Evolutionary conservation across 2,329 filamentous ascomycete species (phyloP).

Genomic region (Cryphonectria radicalis): DNA sequence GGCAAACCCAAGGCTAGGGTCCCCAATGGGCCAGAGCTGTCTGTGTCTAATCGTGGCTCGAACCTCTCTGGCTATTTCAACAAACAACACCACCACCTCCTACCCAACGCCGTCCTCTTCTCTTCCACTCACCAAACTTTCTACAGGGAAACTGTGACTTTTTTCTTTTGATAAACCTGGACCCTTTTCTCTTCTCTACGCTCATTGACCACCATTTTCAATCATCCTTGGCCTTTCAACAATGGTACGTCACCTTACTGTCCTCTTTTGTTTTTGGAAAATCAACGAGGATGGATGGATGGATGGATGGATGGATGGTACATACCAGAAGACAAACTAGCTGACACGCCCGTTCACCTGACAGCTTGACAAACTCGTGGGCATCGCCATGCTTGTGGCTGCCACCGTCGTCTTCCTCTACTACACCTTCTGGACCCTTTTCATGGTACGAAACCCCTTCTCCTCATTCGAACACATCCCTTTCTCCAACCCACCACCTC

Average conservation of each 20-base stretch:
- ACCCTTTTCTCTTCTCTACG: conserved; percentile 20
- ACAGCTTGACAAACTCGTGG: conserved; percentile 86
- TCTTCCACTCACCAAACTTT: not conserved
- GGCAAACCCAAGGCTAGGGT: not conserved
- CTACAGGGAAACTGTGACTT: conserved; percentile 14
- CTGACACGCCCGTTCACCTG: not conserved
- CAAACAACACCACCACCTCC: not conserved
- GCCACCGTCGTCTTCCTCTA: conserved; percentile 72
- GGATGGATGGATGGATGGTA: not conserved
- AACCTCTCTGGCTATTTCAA: conserved; percentile 11
- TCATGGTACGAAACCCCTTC: conserved; percentile 72
- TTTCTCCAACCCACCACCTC: not conserved
- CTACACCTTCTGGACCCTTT: conserved; percentile 96
- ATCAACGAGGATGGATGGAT: no score
- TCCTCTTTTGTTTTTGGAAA: not conserved
- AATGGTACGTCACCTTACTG: conserved; percentile 36
- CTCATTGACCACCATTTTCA: conserved; percentile 22
- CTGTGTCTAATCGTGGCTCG: conserved; percentile 26
- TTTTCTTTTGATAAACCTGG: not conserved
- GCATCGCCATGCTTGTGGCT: conserved; percentile 70
- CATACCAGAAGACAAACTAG: conserved; percentile 12
- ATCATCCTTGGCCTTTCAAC: conserved; percentile 29
- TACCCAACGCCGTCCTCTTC: not conserved
- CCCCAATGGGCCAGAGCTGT: conserved; percentile 13
- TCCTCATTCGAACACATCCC: conserved; percentile 18